Conservation (phyloP, 306 rosid species). For the Vachellia collinsii region DNA sequence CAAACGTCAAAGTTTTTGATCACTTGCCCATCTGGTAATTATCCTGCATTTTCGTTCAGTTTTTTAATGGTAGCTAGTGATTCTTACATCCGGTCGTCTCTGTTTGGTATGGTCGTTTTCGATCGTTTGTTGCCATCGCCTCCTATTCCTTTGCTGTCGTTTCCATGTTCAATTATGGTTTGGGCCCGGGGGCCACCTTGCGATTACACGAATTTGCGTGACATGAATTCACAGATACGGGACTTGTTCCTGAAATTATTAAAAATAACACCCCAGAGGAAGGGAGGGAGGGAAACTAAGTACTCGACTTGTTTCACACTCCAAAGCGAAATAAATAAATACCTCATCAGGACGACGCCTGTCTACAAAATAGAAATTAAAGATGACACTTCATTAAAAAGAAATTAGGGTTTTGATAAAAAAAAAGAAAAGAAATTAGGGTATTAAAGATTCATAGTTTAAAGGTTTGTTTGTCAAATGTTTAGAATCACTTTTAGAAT, state of each 20-base stretch:
- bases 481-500: no score
- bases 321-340: no score
- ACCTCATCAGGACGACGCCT: not conserved
- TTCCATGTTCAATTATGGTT: not conserved
- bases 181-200: not conserved
- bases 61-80: not conserved
- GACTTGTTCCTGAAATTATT: not conserved
- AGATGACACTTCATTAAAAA: not conserved
- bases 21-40: not conserved
- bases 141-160: not conserved
- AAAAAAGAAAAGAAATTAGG: not conserved
- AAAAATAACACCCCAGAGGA: not conserved
- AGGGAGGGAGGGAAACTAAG: not conserved
- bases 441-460: not conserved
- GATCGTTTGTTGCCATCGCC: not conserved
- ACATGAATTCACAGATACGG: not conserved
- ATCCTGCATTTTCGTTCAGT: not conserved
- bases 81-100: not conserved
- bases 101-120: not conserved
- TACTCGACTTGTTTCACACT: no score
- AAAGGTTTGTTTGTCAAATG: no score
- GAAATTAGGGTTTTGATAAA: not conserved
- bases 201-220: not conserved
- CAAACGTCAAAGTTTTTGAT: slow-evolving; percentile 1
- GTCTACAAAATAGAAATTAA: not conserved